phyloP scores from a whole-genome alignment of 139 green algal species.

The Choricystis sp. region DNA sequence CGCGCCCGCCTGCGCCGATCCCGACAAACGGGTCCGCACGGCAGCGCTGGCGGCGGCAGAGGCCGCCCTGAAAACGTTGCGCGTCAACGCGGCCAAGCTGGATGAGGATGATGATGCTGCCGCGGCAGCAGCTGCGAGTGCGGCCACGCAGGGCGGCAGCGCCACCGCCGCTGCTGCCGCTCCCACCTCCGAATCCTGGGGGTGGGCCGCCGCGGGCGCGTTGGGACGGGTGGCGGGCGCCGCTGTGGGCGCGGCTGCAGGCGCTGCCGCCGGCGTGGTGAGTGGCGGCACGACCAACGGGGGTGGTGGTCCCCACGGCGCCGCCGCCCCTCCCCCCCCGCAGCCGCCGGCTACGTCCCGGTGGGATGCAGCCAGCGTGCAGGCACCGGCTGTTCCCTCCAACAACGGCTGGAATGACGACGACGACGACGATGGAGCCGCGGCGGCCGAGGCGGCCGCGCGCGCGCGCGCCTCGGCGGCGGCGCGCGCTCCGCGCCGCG shows the following conservation, averaged over 20 bases:
- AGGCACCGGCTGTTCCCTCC: neutral
- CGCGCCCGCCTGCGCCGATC: constrained; percentile 61
- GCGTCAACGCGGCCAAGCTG: neutral
- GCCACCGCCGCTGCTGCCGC: constrained; percentile 12
- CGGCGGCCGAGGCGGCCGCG: neutral
- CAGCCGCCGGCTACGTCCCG: neutral
- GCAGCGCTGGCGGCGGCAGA: neutral
- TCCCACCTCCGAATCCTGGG: neutral
- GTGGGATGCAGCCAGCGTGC: neutral
- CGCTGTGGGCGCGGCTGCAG: constrained; percentile 7
- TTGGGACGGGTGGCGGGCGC: constrained; percentile 24
- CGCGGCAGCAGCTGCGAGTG: neutral
- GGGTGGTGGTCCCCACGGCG: neutral
- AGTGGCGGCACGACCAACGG: neutral
- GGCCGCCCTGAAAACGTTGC: neutral
- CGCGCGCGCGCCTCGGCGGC: neutral
- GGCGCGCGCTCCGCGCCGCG: neutral
- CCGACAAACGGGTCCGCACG: constrained; percentile 38
- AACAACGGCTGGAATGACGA: neutral
- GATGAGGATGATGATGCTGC: neutral
- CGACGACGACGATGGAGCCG: neutral
- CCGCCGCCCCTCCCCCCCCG: neutral
- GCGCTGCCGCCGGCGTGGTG: neutral
- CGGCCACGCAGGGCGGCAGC: neutral
- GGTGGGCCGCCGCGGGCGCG: constrained; percentile 17